phyloP scores from a whole-genome alignment of 2,329 filamentous ascomycete species.

The Colletotrichum sp. region DNA sequence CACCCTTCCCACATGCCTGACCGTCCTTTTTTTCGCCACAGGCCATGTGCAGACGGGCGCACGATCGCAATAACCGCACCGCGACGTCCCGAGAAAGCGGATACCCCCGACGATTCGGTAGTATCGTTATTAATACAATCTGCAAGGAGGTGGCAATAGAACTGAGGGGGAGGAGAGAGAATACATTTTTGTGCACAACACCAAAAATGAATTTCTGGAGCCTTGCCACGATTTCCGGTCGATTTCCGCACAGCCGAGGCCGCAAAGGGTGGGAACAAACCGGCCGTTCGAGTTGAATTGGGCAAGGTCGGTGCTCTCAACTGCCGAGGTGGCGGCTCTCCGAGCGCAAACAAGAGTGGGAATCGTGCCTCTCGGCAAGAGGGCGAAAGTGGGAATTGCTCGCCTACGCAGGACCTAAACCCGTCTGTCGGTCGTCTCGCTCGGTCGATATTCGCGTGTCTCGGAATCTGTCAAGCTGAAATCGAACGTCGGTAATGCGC shows the following conservation, averaged over 20 bases:
- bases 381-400: neutral
- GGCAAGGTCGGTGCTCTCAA: neutral
- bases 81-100: constrained; percentile 12
- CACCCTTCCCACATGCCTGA: neutral
- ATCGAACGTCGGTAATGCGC: neutral
- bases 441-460: neutral
- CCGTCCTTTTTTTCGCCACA: neutral
- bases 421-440: neutral
- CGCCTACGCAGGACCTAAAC: neutral
- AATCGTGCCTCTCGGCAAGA: neutral
- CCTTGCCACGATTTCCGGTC: neutral
- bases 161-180: neutral
- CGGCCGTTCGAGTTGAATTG: neutral
- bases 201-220: neutral
- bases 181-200: neutral
- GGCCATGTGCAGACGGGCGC: constrained; percentile 3
- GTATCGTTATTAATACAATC: neutral
- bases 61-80: constrained; percentile 1
- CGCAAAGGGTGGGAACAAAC: neutral
- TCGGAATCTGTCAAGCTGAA: neutral
- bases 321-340: neutral
- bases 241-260: neutral
- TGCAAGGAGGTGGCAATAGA: constrained; percentile 16
- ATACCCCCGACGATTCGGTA: constrained; percentile 11
- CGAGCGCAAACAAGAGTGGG: neutral